Evolutionary conservation across 139 green algal genomes (phyloP).

Genomic region (Haematococcus lacustris): DNA sequence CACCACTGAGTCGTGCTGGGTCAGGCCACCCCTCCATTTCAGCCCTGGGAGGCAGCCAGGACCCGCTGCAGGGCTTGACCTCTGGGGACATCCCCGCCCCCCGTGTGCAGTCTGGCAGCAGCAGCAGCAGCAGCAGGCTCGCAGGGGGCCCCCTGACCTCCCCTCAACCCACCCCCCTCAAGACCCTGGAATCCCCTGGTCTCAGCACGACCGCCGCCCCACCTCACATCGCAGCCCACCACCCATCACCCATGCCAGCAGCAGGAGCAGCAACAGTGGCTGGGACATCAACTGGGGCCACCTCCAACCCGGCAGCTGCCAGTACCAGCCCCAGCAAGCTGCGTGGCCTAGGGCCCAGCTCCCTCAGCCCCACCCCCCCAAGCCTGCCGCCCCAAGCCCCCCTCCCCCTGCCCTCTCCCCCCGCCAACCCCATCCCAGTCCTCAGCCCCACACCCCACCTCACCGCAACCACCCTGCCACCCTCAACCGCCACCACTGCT

Average conservation of each 20-base stretch:
- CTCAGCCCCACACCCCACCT: neutral
- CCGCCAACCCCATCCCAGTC: too few relatives aligned
- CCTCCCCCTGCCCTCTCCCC: too few relatives aligned
- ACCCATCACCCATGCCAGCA: neutral
- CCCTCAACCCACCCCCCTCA: neutral
- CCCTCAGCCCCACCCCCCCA: too few relatives aligned
- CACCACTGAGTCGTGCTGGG: neutral
- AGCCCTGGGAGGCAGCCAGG: neutral
- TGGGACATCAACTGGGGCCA: too few relatives aligned
- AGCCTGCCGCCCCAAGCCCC: too few relatives aligned
- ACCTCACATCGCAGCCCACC: neutral
- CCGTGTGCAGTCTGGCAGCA: neutral
- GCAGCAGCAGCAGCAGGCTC: neutral
- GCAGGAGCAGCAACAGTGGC: neutral
- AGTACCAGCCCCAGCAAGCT: too few relatives aligned
- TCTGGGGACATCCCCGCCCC: neutral
- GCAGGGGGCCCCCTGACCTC: neutral
- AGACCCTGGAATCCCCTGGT: too few relatives aligned
- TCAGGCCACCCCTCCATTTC: neutral
- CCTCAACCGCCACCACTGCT: neutral
- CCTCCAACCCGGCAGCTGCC: too few relatives aligned
- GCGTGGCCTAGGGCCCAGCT: too few relatives aligned
- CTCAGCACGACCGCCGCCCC: too few relatives aligned
- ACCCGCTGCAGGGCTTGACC: neutral
- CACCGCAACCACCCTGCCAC: neutral